These are phyloP conservation scores for Skeletonema marinoi DNA, from an alignment of 108 stramenopile species.

Conservation along the genomic window DNA sequence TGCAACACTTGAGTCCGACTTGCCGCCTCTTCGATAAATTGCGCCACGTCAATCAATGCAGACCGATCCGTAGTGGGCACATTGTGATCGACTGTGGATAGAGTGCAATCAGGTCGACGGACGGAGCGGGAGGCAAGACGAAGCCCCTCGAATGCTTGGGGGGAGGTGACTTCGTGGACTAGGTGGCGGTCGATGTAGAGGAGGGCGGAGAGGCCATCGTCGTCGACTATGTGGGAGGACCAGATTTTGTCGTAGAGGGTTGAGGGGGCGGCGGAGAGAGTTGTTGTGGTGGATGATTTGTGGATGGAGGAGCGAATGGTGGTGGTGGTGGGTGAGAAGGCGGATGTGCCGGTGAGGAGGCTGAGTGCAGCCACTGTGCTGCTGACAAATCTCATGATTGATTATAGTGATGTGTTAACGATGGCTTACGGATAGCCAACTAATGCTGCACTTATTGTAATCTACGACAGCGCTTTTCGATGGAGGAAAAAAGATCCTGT, in stretches of 20 bases:
- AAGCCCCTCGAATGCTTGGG: conserved; percentile 96
- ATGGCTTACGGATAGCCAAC: too few relatives aligned
- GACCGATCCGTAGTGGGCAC: conserved; percentile 89
- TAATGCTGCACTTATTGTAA: too few relatives aligned
- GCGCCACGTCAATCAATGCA: conserved; percentile 57
- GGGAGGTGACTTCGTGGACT: conserved; percentile 92
- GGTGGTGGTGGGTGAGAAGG: too few relatives aligned
- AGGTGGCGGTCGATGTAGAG: conserved; percentile 95
- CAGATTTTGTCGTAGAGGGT: conserved; percentile 96
- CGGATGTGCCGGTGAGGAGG: background rate
- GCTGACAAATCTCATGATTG: conserved; percentile 12
- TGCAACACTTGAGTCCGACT: conserved; percentile 86
- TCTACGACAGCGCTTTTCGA: too few relatives aligned
- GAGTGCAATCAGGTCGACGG: conserved; percentile 93
- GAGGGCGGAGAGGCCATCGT: conserved; percentile 82
- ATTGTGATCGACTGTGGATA: conserved; percentile 95
- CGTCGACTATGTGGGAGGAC: conserved; percentile 86
- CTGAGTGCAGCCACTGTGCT: background rate
- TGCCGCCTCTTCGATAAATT: conserved; percentile 86
- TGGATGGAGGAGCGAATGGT: background rate
- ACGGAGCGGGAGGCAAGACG: conserved; percentile 79
- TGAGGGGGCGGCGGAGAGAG: conserved; percentile 7
- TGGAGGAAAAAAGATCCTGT: too few relatives aligned
- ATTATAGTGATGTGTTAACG: background rate
- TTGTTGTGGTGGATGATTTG: background rate